Evolutionary conservation across 2,329 filamentous ascomycete species (phyloP).

Genomic region (Fusarium paranaense): DNA sequence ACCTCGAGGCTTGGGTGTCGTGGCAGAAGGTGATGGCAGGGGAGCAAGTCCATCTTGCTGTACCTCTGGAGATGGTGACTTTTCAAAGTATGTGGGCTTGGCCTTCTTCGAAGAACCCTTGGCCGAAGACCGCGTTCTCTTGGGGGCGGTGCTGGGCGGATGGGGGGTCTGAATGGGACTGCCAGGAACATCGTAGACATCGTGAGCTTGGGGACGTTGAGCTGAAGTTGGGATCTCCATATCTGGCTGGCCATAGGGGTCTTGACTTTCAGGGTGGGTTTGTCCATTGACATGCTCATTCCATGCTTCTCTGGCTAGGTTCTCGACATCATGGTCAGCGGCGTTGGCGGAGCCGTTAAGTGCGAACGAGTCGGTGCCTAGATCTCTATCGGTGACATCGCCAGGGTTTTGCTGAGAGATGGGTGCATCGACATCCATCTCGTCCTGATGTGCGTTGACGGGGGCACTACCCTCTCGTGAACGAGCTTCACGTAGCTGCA

Average conservation of each 20-base stretch:
- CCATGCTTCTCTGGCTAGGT: constrained; percentile 51
- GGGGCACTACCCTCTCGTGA: constrained; percentile 44
- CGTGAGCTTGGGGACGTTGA: constrained; percentile 29
- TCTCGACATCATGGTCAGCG: constrained; percentile 43
- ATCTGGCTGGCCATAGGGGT: constrained; percentile 15
- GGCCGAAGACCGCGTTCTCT: constrained; percentile 50
- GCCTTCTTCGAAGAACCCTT: constrained; percentile 56
- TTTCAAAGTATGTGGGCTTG: constrained; percentile 60
- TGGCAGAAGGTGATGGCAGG: constrained; percentile 50
- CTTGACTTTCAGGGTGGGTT: constrained; percentile 29
- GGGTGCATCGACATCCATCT: constrained; percentile 41
- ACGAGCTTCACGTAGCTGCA: constrained; percentile 41
- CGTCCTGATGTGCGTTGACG: constrained; percentile 17
- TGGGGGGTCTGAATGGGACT: constrained; percentile 35
- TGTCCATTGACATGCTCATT: constrained; percentile 49
- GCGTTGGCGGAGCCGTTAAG: constrained; percentile 16
- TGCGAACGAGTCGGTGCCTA: constrained; percentile 16
- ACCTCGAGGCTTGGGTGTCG: constrained; percentile 46
- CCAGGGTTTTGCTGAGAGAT: constrained; percentile 17
- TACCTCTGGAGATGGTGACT: constrained; percentile 40
- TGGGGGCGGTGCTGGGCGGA: constrained; percentile 39
- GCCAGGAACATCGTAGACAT: constrained; percentile 43
- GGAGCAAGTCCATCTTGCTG: constrained; percentile 39
- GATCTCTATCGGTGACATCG: constrained; percentile 12
- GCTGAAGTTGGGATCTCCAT: constrained; percentile 33